Evolutionary conservation across 2,329 filamentous ascomycete genomes (phyloP), one percentile per base, ranked within the genome.

Genomic region (Phialophora macrospora): DNA sequence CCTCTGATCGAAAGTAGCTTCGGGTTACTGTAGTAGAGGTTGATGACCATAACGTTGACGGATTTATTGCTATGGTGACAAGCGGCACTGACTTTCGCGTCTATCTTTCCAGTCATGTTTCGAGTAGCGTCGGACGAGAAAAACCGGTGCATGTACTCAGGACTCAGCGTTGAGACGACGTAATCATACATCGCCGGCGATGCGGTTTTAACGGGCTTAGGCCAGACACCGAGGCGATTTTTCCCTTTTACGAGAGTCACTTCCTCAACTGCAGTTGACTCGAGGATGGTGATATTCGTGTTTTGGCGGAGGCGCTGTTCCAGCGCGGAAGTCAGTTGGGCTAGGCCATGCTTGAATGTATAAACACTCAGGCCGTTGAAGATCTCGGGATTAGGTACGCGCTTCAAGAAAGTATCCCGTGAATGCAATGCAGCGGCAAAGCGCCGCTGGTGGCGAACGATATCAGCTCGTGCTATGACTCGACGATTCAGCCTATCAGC

Each of bases 41-140:
- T 97, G 67, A 99, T 90, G 2, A 93, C 91, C 88, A 93, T 93
- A 71, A 97, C 93, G 34, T 89, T 93, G 32, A 94, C 90, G 41
- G 89, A 85, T 51, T 84, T 75, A 26, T 71, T 41, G 52, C 72
- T 68, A 22, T 56, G 60, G 12, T 55, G 55, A 24, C 64, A 65
- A 76, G 72, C 60, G 60, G 62, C 49, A 56, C 62, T 56, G 74
- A 74, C 9, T 70, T 74, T 12, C 55, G 67, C 28, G 12, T 61
- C 32, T 7, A 48, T 2, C 12, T 34, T 38, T 22, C 51, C 28
- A n/a, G 51, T 30, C 26, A 30, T n/a, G 7, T 11, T 9, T 66
- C 57, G 34, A 71, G 72, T 32, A 55, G 30, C 55, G 55, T 61
- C n/a, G 11, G 63, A 24, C 46, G 70, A 14, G 17, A 70, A 64